Base-by-base conservation (phyloP, 768 basidiomycete genomes). In the Suillus discolor region DNA sequence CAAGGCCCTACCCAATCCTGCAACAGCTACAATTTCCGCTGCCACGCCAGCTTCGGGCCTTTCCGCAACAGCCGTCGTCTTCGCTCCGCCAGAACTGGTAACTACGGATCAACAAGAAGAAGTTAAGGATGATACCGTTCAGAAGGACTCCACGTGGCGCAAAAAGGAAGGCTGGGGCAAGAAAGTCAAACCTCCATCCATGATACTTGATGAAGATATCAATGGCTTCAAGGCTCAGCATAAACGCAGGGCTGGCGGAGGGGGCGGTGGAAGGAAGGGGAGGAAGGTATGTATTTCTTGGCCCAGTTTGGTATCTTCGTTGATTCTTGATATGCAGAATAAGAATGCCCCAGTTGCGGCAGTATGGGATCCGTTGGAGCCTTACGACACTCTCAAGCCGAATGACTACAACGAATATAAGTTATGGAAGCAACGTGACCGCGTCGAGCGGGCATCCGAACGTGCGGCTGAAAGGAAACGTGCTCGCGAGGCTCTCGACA, bases 321-420 rank as follows among this genome's bases (percentile, higher is more conserved):
- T 69, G 3, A 69, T 62, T 38, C 39, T 38, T 63, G 28, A 34
- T 51, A 65, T 68, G 13, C 70, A 91, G 88, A 89, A 90, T 71
- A 90, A 89, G 68, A 84, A 86, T 71, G 76, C 81, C 0, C 84
- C 84, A 53, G 76, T 82, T 13, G 68, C 85, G 7, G 76, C 78
- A 2, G 76, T 86, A 2, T 94, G 93, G 93, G 92, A 95, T 76
- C 93, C 93, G 6, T 73, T 78, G 64, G 93, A 94, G 71, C 82
- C 79, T 36, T 96, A 96, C 73, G 94, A 96, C 68, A 91, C 93
- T 2, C 77, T 88, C 25, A 86, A 91, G 31, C 94, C 94, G 2
- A 95, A 95, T 66, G 94, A 96, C 70, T 94, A 95, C 77, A 89
- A 90, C 69, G 94, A 95, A 70, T 95, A 89, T 82, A 95, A 94